Percentiles rank a stretch among this genome's conserved stretches.
phyloP scores from a whole-genome alignment of 306 rosid genomes.

The Myrica gale region DNA sequence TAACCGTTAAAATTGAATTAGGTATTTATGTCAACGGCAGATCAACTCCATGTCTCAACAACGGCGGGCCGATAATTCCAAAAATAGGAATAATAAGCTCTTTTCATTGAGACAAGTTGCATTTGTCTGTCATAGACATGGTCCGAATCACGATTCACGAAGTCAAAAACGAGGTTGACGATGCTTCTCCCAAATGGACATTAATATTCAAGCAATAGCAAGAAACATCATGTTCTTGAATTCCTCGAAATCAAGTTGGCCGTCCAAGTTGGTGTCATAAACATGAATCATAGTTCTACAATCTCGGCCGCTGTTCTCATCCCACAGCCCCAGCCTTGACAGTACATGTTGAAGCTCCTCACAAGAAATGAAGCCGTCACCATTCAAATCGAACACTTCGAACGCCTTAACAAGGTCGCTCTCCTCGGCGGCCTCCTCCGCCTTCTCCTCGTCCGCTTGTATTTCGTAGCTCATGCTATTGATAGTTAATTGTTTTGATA shows the following conservation, averaged over 20 bases:
- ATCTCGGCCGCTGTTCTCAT: constrained; percentile 41
- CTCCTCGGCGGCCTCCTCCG: constrained; percentile 31
- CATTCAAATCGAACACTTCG: constrained; percentile 69
- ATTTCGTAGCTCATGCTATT: constrained; percentile 25
- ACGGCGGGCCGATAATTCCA: too few relatives aligned
- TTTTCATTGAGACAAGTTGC: too few relatives aligned
- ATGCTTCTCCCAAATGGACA: background rate
- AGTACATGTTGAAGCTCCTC: constrained; percentile 60
- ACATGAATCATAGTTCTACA: constrained; percentile 53
- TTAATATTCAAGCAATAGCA: constrained; percentile 32
- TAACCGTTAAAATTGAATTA: too few relatives aligned
- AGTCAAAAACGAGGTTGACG: too few relatives aligned
- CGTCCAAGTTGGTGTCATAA: constrained; percentile 68
- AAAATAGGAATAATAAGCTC: too few relatives aligned
- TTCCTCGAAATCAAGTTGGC: constrained; percentile 78
- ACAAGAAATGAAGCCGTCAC: constrained; percentile 73
- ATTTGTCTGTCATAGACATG: too few relatives aligned
- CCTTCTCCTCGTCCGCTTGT: constrained; percentile 6
- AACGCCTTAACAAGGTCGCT: constrained; percentile 65
- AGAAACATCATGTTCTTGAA: constrained; percentile 79
- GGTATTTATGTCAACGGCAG: too few relatives aligned
- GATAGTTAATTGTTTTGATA: constrained; percentile 32
- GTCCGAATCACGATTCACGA: too few relatives aligned
- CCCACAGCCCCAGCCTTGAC: constrained; percentile 60
- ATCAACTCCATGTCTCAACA: too few relatives aligned